Base-by-base conservation (phyloP, 2,329 filamentous ascomycete species). In the Harringtonia aguacate region DNA sequence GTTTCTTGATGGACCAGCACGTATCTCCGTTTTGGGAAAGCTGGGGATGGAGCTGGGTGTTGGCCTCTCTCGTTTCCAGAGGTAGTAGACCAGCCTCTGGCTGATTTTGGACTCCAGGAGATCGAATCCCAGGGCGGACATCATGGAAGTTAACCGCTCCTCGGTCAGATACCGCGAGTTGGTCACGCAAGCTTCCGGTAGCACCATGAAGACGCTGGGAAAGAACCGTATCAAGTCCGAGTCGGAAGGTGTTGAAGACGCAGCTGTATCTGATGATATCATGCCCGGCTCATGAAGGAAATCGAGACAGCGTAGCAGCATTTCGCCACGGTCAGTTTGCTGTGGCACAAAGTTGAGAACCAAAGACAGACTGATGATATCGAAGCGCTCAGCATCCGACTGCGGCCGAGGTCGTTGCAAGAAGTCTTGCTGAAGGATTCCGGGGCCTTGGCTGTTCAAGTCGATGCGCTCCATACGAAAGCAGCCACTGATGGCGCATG, bases 261-360 rank as follows among this genome's bases (percentile, higher is more conserved):
- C 6, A 36, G 44, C 20, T 21, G 46, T 44, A 18, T 12, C 35
- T 4, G 35, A 12, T 10, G 46, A 45, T 5, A 45, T 39, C 9
- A 14, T 38, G 8, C 38, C 38, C 1, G 61, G 58, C 38, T 55
- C 52, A 36, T 64, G 74, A 36, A 94, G 66, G 56, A 95, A 95
- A 18, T 75, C 64, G 14, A 82, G 70, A 29, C 83, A 88, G 34
- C 85, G 77, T 42, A 75, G 70, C 43, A 98, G 73, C 92, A 98
- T 98, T 46, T 85, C 76, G 3, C 92, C 92, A 53, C 89, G 75
- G 5, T 72, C 75, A 28, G 65, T 64, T 4, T 87, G 74, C 52
- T 89, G 81, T 0, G 90, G 86, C 4, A 97, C 89, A 57, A 88
- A 98, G 61, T 98, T 98, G 50, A 98, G 70, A 6, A 98, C 92